Evolutionary conservation across 306 rosid genomes (phyloP).

Genomic region (Vigna reflexopilosa): DNA sequence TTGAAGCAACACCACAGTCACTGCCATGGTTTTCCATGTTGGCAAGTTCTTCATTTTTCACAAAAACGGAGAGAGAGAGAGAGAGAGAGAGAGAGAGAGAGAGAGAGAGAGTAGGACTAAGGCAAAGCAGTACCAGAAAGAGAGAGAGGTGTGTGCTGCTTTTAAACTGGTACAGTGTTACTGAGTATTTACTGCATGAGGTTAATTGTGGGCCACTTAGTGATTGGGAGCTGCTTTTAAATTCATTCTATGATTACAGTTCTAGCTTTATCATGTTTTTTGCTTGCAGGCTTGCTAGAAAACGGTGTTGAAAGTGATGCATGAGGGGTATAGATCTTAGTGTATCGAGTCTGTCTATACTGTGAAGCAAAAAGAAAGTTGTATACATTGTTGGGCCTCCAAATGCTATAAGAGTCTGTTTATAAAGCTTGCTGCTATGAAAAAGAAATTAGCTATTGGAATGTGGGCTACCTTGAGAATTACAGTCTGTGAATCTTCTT

Average conservation of each 20-base stretch:
- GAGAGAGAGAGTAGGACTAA: constrained; percentile 23
- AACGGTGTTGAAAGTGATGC: constrained; percentile 52
- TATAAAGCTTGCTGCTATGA: constrained; percentile 30
- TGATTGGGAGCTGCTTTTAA: constrained; percentile 35
- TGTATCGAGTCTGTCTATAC: constrained; percentile 35
- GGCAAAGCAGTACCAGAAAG: neutral
- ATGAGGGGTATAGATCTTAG: constrained; percentile 47
- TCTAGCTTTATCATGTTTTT: constrained; percentile 42
- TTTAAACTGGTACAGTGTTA: constrained; percentile 39
- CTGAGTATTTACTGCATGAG: constrained; percentile 29
- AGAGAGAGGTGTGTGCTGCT: neutral
- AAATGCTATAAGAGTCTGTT: constrained; percentile 41
- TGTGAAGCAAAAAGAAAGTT: constrained; percentile 2
- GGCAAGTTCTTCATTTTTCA: constrained; percentile 42
- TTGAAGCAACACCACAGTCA: constrained; percentile 48
- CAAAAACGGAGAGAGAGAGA: constrained; percentile 33
- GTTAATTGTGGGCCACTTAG: constrained; percentile 41
- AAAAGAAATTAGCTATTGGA: constrained; percentile 42
- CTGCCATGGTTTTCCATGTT: constrained; percentile 43
- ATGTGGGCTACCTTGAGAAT: constrained; percentile 43
- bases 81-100: constrained; percentile 23
- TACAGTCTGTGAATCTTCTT: constrained; percentile 37
- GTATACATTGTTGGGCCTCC: constrained; percentile 12
- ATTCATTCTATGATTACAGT: constrained; percentile 48
- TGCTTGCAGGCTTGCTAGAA: constrained; percentile 58